Evolutionary conservation across 306 rosid species (phyloP), one percentile per base, ranked within the genome.

Genomic region (Gynostemma pentaphyllum): DNA sequence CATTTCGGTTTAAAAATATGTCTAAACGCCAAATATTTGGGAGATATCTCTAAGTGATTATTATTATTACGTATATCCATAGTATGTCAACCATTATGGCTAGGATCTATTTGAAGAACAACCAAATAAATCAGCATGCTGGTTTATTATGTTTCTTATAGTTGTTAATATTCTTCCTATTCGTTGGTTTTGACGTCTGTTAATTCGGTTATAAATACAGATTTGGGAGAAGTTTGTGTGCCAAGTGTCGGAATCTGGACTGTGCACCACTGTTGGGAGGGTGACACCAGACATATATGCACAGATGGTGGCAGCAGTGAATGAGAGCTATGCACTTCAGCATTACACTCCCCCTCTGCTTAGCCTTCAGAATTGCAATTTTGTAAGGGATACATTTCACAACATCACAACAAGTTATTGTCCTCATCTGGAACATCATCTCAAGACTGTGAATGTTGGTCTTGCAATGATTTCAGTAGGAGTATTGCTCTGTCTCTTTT

Each of bases 291-390:
- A 69, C 26, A 75, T 86, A 30, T 88, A 84, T 71, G 21, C 49
- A 11, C 90, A 92, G 80, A 68, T 92, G 70, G 83, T 74, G 59
- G 85, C 83, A 13, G 99, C 99, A 2, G 88, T 80, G 13, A 88
- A 86, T 0, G 99, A 82, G 78, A 88, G 95, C 78, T 88, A 88
- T 70, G 99, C 94, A 19, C 89, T 92, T 40, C 82, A 92, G 69
- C 95, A 92, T 78, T 92, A 92, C 62, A 72, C 96, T 11, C 96
- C 99, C 11, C 85, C 75, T 7, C 73, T 92, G 53, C 86, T 92
- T 22, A 82, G 84, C 76, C 82, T 92, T 68, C 99, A 92, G 76
- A 75, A 92, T 51, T 92, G 99, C 73, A 85, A 92, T 76, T 92
- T 92, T 74, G 99, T 92, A 10, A 80, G 96, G 63, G 88, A 88